phyloP scores from a whole-genome alignment of 1,284 basidiomycete species.

The Mycena sp. region DNA sequence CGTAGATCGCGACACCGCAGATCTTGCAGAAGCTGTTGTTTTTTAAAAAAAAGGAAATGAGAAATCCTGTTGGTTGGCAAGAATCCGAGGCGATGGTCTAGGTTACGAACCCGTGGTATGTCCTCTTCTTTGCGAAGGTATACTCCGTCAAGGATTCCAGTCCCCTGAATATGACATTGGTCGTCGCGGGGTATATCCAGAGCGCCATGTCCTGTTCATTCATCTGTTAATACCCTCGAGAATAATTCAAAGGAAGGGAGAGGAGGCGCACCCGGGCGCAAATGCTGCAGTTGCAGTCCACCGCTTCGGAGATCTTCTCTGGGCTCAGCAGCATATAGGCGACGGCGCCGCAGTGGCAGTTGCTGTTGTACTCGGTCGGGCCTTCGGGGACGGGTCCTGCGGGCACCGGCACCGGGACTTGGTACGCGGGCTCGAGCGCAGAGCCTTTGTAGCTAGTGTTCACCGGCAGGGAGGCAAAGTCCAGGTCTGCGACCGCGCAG shows the following conservation, averaged over 20 bases:
- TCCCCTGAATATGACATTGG: slow-evolving; percentile 1
- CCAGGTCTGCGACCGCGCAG: neutral
- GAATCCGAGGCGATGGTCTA: neutral
- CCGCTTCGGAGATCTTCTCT: neutral
- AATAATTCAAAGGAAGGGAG: neutral
- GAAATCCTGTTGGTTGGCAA: neutral
- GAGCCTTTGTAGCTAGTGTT: neutral
- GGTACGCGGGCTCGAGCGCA: neutral
- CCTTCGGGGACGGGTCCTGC: neutral
- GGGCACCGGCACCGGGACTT: neutral
- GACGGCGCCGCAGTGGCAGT: slow-evolving; percentile 4
- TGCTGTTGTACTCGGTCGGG: neutral
- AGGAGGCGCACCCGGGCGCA: neutral
- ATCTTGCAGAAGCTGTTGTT: slow-evolving; percentile 1
- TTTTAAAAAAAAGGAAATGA: neutral
- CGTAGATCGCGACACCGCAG: slow-evolving; percentile 9
- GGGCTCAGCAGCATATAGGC: slow-evolving; percentile 1
- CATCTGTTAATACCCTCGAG: neutral
- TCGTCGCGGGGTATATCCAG: slow-evolving; percentile 4
- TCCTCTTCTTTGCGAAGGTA: neutral
- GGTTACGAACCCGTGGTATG: slow-evolving; percentile 1
- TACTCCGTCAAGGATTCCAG: slow-evolving; percentile 1
- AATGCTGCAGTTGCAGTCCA: slow-evolving; percentile 1
- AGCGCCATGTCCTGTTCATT: neutral
- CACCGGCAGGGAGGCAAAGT: neutral